Evolutionary conservation across 148 eudicot species (phyloP).

Genomic region (Vaccinium myrtillus): DNA sequence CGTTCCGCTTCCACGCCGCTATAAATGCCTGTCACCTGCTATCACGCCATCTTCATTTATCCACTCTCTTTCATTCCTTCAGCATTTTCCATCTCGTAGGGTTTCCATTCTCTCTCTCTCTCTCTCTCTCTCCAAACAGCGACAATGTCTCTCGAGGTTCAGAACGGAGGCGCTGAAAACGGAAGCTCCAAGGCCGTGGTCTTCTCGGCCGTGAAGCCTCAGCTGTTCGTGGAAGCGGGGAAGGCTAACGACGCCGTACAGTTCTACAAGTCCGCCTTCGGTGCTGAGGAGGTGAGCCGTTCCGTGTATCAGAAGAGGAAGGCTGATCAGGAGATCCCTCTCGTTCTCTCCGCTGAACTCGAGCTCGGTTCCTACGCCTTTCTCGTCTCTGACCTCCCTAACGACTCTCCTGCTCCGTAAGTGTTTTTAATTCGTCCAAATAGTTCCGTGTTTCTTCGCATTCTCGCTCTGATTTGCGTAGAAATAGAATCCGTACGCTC

Average conservation of each 20-base stretch:
- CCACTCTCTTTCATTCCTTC: not conserved
- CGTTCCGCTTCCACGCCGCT: slow-evolving; percentile 47
- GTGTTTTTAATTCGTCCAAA: not conserved
- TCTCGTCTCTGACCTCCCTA: slow-evolving; percentile 54
- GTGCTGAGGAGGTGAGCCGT: slow-evolving; percentile 35
- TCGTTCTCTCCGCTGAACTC: slow-evolving; percentile 51
- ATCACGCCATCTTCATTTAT: not conserved
- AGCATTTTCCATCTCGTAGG: not conserved
- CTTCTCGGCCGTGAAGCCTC: slow-evolving; percentile 59
- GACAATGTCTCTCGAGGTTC: slow-evolving; percentile 41
- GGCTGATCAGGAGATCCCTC: slow-evolving; percentile 77
- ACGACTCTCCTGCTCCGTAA: slow-evolving; percentile 38
- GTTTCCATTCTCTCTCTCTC: not conserved
- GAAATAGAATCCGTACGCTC: too few species aligned
- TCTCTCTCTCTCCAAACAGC: slow-evolving; percentile 22
- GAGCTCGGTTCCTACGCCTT: slow-evolving; percentile 30
- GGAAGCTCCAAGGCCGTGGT: slow-evolving; percentile 24
- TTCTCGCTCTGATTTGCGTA: not conserved
- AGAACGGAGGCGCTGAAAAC: slow-evolving; percentile 37
- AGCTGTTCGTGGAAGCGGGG: slow-evolving; percentile 56
- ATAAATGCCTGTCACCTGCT: slow-evolving; percentile 30
- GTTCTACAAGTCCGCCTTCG: slow-evolving; percentile 84
- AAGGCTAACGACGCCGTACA: slow-evolving; percentile 67
- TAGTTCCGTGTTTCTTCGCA: too few species aligned
- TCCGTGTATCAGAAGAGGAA: slow-evolving; percentile 64